Conservation (phyloP, 2,329 filamentous ascomycete genomes). For the Talaromyces sp. region DNA sequence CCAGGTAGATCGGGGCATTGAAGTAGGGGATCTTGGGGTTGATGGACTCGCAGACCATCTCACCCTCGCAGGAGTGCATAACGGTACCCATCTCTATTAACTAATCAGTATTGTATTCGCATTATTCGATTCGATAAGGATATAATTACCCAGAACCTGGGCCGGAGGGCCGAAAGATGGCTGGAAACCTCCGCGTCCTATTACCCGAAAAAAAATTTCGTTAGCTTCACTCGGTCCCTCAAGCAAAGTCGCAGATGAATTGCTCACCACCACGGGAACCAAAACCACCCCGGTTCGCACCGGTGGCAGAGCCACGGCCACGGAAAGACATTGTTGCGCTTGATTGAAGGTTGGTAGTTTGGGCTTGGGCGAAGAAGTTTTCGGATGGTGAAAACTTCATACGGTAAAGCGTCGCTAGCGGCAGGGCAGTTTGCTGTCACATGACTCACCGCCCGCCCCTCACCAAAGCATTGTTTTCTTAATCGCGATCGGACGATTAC, state of each 20-base stretch:
- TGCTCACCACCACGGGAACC: conserved; percentile 46
- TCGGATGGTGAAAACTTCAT: conserved; percentile 50
- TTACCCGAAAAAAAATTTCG: conserved; percentile 36
- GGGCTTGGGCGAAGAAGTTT: conserved; percentile 40
- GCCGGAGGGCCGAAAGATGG: conserved; percentile 66
- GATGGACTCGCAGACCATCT: conserved; percentile 94
- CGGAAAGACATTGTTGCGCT: conserved; percentile 64
- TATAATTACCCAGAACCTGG: conserved; percentile 58
- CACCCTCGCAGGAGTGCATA: conserved; percentile 92
- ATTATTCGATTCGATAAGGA: conserved; percentile 4
- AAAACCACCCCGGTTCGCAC: conserved; percentile 56
- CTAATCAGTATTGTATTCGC: conserved; percentile 33
- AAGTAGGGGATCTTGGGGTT: conserved; percentile 98
- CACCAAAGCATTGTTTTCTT: conserved; percentile 9
- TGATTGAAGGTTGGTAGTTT: conserved; percentile 22
- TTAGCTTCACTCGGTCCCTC: conserved; percentile 28
- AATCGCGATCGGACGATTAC: conserved; percentile 9
- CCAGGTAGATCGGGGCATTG: conserved; percentile 97
- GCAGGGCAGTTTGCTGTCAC: conserved; percentile 37
- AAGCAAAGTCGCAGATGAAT: conserved; percentile 2
- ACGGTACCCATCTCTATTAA: conserved; percentile 84
- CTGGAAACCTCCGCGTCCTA: conserved; percentile 65
- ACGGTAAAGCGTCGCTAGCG: conserved; percentile 43
- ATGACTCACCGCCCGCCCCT: conserved; percentile 39
- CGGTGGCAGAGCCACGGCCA: conserved; percentile 55